phyloP scores from a whole-genome alignment of 768 basidiomycete species.

The Strobilomyces dryophilus region DNA sequence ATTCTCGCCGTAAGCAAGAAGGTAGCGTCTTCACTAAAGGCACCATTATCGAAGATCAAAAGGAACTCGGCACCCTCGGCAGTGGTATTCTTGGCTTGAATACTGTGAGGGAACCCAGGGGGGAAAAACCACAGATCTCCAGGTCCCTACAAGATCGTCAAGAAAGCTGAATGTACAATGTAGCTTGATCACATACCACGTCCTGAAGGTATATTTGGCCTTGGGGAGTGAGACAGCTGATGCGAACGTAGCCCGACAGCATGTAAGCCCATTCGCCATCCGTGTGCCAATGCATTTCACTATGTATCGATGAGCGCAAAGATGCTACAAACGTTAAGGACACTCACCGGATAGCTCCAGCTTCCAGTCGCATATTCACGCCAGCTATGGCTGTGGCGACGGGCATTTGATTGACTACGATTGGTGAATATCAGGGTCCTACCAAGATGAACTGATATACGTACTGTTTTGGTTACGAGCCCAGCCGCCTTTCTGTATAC shows the following conservation, averaged over 20 bases:
- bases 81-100: conserved; percentile 48
- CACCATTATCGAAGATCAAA: conserved; percentile 39
- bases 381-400: conserved; percentile 37
- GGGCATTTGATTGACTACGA: conserved; percentile 36
- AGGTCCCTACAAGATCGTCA: conserved; percentile 20
- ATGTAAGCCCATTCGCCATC: conserved; percentile 52
- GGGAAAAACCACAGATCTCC: conserved; percentile 62
- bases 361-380: conserved; percentile 40
- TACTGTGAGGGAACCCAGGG: conserved; percentile 50
- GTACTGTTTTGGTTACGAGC: conserved; percentile 57
- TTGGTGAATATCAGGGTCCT: not conserved
- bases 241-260: conserved; percentile 43
- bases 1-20: conserved; percentile 39
- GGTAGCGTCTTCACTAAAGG: conserved; percentile 55
- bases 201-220: conserved; percentile 51
- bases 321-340: not conserved
- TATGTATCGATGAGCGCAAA: conserved; percentile 13
- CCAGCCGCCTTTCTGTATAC: conserved; percentile 62
- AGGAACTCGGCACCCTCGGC: conserved; percentile 51
- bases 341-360: conserved; percentile 39
- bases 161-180: conserved; percentile 13
- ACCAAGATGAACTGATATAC: conserved; percentile 5
- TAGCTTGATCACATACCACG: conserved; percentile 36
- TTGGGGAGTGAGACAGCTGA: conserved; percentile 49
- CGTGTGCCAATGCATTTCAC: conserved; percentile 44